These are phyloP conservation scores for Boletus pseudopeckii DNA, from an alignment of 768 basidiomycete genomes.

Conservation along the genomic window DNA sequence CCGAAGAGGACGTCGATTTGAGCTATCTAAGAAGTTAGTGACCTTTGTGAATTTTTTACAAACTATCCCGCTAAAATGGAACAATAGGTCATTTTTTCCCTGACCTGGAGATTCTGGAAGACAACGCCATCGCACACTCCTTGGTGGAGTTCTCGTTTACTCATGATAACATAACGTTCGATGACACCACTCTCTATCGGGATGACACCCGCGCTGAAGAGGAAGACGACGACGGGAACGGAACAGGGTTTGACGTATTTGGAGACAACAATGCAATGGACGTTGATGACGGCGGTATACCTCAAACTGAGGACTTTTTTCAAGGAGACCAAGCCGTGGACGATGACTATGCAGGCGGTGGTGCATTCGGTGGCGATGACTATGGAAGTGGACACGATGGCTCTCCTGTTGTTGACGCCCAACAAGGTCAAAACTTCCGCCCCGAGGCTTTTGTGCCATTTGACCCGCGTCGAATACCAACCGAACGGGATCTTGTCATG, in stretches of 20 bases:
- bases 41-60: background rate
- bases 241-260: constrained; percentile 18
- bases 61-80: constrained; percentile 4
- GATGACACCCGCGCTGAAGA: constrained; percentile 45
- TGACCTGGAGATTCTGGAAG: constrained; percentile 56
- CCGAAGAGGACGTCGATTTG: constrained; percentile 64
- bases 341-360: constrained; percentile 43
- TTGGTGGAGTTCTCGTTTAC: constrained; percentile 81
- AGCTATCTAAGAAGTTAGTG: constrained; percentile 56
- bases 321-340: constrained; percentile 55
- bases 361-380: constrained; percentile 42
- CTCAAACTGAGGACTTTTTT: constrained; percentile 63
- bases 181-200: constrained; percentile 59
- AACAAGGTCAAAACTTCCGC: constrained; percentile 36
- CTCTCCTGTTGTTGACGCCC: constrained; percentile 43
- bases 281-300: constrained; percentile 37
- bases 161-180: constrained; percentile 55
- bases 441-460: constrained; percentile 67
- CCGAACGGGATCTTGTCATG: constrained; percentile 78
- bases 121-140: constrained; percentile 76
- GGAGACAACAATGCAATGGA: constrained; percentile 34
- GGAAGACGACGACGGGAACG: constrained; percentile 33
- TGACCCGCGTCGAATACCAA: constrained; percentile 76
- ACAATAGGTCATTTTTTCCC: constrained; percentile 68
- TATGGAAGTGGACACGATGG: constrained; percentile 38